Evolutionary conservation across 2,329 filamentous ascomycete genomes (phyloP).

Genomic region (Stemphylium beticola): DNA sequence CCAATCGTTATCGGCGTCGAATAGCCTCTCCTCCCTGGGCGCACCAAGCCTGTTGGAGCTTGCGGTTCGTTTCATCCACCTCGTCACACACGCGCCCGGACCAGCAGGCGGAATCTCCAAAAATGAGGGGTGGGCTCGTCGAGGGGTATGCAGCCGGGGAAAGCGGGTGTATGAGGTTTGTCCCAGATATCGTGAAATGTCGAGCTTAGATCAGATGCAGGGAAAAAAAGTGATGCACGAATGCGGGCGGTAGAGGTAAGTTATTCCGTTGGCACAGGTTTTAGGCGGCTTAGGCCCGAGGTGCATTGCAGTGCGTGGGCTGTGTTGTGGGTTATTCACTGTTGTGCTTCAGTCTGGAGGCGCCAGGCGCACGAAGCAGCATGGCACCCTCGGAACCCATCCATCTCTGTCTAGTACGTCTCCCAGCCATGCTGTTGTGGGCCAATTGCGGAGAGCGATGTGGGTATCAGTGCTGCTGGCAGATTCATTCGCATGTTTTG

Average conservation of each 20-base stretch:
- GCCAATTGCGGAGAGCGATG: conserved; percentile 18
- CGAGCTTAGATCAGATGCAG: conserved; percentile 28
- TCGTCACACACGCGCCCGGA: conserved; percentile 38
- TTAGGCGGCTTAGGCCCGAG: conserved; percentile 25
- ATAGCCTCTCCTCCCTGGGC: conserved; percentile 25
- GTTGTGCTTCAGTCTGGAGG: conserved; percentile 14
- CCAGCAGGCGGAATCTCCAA: conserved; percentile 28
- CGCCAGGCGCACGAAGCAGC: conserved; percentile 15
- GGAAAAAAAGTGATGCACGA: conserved; percentile 20
- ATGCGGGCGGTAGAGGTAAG: conserved; percentile 22
- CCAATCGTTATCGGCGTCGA: conserved; percentile 32
- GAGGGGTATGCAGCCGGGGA: conserved; percentile 20
- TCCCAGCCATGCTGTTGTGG: conserved; percentile 19
- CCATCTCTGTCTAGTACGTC: conserved; percentile 27
- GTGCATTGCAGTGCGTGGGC: conserved; percentile 22
- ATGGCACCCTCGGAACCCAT: conserved; percentile 19
- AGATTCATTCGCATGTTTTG: conserved; percentile 8
- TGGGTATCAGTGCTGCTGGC: conserved; percentile 18
- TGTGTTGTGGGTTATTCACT: conserved; percentile 17
- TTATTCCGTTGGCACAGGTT: conserved; percentile 27
- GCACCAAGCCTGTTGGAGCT: conserved; percentile 33
- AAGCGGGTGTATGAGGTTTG: conserved; percentile 8
- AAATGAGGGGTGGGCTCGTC: conserved; percentile 31
- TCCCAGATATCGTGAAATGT: conserved; percentile 20
- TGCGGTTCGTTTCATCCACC: conserved; percentile 33